Evolutionary conservation across 345 rosid species (phyloP).

Genomic region (Nasturtium officinale): DNA sequence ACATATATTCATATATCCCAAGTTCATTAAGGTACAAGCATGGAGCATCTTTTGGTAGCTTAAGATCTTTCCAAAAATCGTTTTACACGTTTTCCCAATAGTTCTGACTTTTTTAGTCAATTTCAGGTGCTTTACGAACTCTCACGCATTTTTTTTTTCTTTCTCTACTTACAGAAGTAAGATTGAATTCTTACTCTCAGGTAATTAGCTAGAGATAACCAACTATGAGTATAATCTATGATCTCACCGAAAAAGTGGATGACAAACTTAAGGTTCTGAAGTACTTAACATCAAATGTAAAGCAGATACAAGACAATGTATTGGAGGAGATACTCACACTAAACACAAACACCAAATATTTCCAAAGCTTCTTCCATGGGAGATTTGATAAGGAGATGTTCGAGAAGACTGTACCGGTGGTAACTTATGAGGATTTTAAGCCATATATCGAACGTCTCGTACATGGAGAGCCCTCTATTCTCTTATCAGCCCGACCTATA

Average conservation of each 20-base stretch:
- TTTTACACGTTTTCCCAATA: background rate
- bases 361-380: slow-evolving; percentile 49
- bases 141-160: background rate
- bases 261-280: slow-evolving; percentile 51
- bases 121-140: background rate
- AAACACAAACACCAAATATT: slow-evolving; percentile 60
- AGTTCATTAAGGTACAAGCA: background rate
- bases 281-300: slow-evolving; percentile 61
- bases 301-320: slow-evolving; percentile 53
- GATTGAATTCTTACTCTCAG: background rate
- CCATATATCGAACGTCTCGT: slow-evolving; percentile 63
- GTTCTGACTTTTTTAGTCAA: background rate
- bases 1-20: background rate
- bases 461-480: slow-evolving; percentile 57
- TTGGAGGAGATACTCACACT: slow-evolving; percentile 52
- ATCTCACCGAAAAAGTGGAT: background rate
- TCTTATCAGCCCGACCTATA: slow-evolving; percentile 65
- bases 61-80: slow-evolving; percentile 27
- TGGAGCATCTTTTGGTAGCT: slow-evolving; percentile 24
- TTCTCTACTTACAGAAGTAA: slow-evolving; percentile 6
- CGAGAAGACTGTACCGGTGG: slow-evolving; percentile 63
- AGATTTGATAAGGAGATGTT: slow-evolving; percentile 47
- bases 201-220: background rate
- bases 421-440: slow-evolving; percentile 69
- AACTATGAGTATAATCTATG: background rate